Evolutionary conservation across 2,329 filamentous ascomycete species (phyloP), one percentile per base, ranked within the genome.

Genomic region (Arthrobotrys conoides): DNA sequence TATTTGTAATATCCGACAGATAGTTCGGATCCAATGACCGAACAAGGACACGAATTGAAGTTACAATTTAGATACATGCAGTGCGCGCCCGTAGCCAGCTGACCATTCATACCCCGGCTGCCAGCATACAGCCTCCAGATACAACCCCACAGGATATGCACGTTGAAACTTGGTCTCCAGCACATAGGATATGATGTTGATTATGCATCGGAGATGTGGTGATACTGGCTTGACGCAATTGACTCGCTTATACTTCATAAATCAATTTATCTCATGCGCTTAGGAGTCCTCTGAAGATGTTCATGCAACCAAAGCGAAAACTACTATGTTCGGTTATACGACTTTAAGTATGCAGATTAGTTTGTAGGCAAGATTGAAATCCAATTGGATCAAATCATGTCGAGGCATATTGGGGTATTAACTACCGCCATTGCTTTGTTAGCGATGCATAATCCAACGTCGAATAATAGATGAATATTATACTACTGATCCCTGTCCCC

Each of bases 1-100:
- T 41, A 27, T 59, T 38, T 61, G 36, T 41, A 59, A 59, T 59
- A 14, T 55, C 24, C 48, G 27, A 59, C 53, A 22, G 16, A 6
- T 9, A 55, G n/a, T 2, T 5, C 14, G 9, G 30, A 16, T 12
- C 53, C 53, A 59, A 38, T 59, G 30, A 14, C 14, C 22, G 33
- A 38, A 3, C 36, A 18, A 20, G 20, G 12, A 61, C 16, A 41
- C 10, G 9, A 0, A 44, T 44, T 36, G 30, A 22, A 22, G 30
- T 20, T 30, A 38, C 4, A 16, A 6, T 38, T 27, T 10, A 61
- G 57, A 44, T 9, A 61, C 57, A 61, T 44, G 57, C 57, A 61
- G 16, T 18, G 27, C 10, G 2, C 57, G 20, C 8, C n/a, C 22
- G 36, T 12, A 24, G 1, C 12, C 36, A 59, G 33, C 33, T 61